Evolutionary conservation across 441 rosid species (phyloP).

Genomic region (Croton setiger): DNA sequence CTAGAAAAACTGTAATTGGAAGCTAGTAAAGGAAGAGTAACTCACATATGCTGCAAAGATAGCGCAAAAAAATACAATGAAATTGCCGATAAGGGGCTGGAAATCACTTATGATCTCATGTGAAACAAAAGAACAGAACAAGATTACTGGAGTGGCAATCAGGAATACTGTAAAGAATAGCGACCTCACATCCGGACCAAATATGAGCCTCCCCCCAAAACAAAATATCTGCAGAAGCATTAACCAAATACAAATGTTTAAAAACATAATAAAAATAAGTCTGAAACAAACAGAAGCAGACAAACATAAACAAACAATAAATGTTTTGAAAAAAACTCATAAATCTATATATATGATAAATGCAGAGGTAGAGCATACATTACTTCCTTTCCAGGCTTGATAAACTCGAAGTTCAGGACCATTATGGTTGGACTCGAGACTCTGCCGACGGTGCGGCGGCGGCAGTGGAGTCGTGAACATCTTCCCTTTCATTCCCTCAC

Average conservation of each 20-base stretch:
- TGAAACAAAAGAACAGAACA: slow-evolving; percentile 59
- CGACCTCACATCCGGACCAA: slow-evolving; percentile 78
- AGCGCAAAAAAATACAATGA: slow-evolving; percentile 34
- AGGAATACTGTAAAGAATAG: slow-evolving; percentile 46
- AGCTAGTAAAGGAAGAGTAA: slow-evolving; percentile 16
- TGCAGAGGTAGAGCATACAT: slow-evolving; percentile 27
- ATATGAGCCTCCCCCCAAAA: slow-evolving; percentile 57
- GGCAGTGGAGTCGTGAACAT: slow-evolving; percentile 31
- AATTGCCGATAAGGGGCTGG: slow-evolving; percentile 35
- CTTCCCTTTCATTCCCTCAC: slow-evolving; percentile 14
- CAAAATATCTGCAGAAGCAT: slow-evolving; percentile 49
- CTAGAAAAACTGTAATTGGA: not conserved
- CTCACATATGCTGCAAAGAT: slow-evolving; percentile 54
- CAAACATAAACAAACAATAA: not conserved
- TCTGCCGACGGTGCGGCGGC: not conserved
- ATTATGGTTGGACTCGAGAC: not conserved
- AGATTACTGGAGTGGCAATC: slow-evolving; percentile 48
- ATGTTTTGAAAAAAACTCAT: not conserved
- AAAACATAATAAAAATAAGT: too few relatives aligned
- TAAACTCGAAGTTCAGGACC: slow-evolving; percentile 37
- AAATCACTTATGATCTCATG: slow-evolving; percentile 36
- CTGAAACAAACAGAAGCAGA: not conserved
- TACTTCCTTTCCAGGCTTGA: slow-evolving; percentile 64
- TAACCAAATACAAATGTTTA: too few relatives aligned
- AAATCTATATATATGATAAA: not conserved